phyloP scores from a whole-genome alignment of 805 yeast species.

The Barnettozyma sucrosica region DNA sequence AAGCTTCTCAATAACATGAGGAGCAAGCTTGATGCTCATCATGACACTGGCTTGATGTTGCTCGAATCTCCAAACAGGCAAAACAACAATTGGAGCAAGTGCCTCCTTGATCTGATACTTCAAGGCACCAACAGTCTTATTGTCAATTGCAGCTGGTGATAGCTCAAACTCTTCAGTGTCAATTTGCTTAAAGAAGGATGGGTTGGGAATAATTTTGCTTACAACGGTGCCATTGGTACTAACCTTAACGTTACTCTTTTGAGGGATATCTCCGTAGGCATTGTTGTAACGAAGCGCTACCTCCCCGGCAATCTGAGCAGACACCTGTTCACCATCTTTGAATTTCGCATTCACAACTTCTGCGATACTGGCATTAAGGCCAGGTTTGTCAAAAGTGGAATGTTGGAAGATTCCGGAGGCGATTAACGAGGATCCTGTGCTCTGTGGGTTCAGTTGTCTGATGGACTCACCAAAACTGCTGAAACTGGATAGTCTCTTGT shows the following conservation, averaged over 20 bases:
- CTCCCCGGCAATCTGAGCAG: slow-evolving; percentile 75
- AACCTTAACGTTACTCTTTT: slow-evolving; percentile 38
- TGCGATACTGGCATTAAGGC: slow-evolving; percentile 78
- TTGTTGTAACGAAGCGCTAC: slow-evolving; percentile 67
- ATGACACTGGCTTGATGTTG: slow-evolving; percentile 79
- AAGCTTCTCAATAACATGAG: slow-evolving; percentile 34
- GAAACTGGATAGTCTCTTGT: slow-evolving; percentile 24
- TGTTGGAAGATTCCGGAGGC: slow-evolving; percentile 39
- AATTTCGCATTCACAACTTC: slow-evolving; percentile 75
- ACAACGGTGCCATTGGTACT: slow-evolving; percentile 34
- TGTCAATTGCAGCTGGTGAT: slow-evolving; percentile 45
- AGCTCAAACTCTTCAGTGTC: slow-evolving; percentile 38
- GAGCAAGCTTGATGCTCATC: slow-evolving; percentile 57
- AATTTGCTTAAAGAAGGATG: slow-evolving; percentile 46
- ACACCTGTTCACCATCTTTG: slow-evolving; percentile 56
- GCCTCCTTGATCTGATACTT: slow-evolving; percentile 58
- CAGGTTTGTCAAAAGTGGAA: slow-evolving; percentile 47
- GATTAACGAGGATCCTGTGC: slow-evolving; percentile 36
- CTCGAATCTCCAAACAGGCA: slow-evolving; percentile 90
- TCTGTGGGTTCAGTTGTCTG: slow-evolving; percentile 35
- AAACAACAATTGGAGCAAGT: slow-evolving; percentile 60
- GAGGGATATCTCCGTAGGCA: slow-evolving; percentile 14
- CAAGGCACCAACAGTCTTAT: slow-evolving; percentile 73
- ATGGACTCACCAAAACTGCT: slow-evolving; percentile 24
- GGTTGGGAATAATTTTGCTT: slow-evolving; percentile 46